Conservation (phyloP, 495 filamentous ascomycete genomes). For the Emericellopsis terricola region DNA sequence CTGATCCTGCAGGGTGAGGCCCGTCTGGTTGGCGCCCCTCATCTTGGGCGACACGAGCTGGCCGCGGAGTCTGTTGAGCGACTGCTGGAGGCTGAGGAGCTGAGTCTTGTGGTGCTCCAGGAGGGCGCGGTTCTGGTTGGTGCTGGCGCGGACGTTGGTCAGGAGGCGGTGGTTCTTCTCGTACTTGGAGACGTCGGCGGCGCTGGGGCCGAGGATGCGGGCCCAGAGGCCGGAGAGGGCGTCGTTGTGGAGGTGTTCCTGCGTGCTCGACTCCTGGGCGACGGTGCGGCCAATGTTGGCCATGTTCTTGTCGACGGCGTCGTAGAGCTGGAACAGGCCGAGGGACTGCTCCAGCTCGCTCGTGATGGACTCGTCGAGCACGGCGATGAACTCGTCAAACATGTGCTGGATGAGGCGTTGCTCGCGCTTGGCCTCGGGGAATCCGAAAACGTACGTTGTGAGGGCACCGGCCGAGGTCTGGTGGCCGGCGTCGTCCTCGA, state of each 20-base stretch:
- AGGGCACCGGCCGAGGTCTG: conserved; percentile 50
- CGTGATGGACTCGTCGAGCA: conserved; percentile 75
- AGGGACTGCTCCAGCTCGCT: conserved; percentile 62
- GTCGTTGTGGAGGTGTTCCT: conserved; percentile 62
- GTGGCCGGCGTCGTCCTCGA: conserved; percentile 44
- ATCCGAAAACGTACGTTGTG: conserved; percentile 57
- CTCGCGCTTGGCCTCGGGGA: conserved; percentile 61
- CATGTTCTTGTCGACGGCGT: conserved; percentile 75
- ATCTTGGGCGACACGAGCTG: conserved; percentile 73
- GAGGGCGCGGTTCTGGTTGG: conserved; percentile 69
- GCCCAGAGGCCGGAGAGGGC: conserved; percentile 75
- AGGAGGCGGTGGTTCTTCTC: conserved; percentile 69
- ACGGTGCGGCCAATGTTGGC: conserved; percentile 75
- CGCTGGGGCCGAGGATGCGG: conserved; percentile 56
- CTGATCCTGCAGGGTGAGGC: conserved; percentile 63
- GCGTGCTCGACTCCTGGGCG: conserved; percentile 57
- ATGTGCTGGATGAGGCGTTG: conserved; percentile 62
- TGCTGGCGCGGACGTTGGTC: conserved; percentile 57
- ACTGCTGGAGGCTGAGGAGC: conserved; percentile 59
- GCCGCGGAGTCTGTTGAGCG: conserved; percentile 55
- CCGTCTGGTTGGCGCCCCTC: conserved; percentile 44
- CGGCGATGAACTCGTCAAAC: conserved; percentile 72
- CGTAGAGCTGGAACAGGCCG: conserved; percentile 65
- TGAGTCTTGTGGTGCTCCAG: conserved; percentile 70
- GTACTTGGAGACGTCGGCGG: conserved; percentile 58